These are phyloP conservation scores for Amphirosellinia nigrospora DNA, from an alignment of 495 filamentous ascomycete species.

Conservation along the genomic window DNA sequence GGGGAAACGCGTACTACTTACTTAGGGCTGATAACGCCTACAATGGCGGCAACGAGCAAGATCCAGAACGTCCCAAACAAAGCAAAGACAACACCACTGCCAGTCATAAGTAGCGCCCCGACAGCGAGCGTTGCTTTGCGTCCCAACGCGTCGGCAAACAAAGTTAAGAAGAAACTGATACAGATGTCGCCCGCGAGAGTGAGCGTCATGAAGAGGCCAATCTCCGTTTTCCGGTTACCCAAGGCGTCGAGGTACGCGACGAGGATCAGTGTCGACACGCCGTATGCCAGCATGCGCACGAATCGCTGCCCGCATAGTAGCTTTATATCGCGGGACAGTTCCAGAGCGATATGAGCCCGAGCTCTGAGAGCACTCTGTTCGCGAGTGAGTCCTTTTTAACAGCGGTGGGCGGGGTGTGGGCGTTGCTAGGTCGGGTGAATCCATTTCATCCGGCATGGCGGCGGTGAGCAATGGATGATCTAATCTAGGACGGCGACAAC, in stretches of 20 bases:
- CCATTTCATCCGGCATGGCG: not conserved
- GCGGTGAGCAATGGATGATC: not conserved
- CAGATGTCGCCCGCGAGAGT: conserved; percentile 81
- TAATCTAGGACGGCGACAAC: not conserved
- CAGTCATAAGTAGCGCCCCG: conserved; percentile 72
- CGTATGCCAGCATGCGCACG: conserved; percentile 59
- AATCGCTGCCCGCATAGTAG: conserved; percentile 76
- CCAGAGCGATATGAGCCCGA: conserved; percentile 55
- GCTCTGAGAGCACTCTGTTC: conserved; percentile 19
- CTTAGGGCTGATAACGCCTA: conserved; percentile 82
- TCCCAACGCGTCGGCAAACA: conserved; percentile 78
- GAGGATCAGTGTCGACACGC: conserved; percentile 46
- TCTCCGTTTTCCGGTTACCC: conserved; percentile 65
- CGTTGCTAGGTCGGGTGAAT: not conserved
- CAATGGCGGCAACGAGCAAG: conserved; percentile 72
- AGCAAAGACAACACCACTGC: conserved; percentile 71
- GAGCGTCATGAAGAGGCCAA: conserved; percentile 88
- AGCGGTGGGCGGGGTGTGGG: not conserved
- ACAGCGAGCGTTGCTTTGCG: conserved; percentile 68
- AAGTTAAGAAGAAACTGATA: conserved; percentile 75
- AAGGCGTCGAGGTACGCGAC: conserved; percentile 64
- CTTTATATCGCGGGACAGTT: conserved; percentile 65
- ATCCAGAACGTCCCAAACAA: conserved; percentile 74
- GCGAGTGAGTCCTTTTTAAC: not conserved
- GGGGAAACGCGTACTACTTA: conserved; percentile 13